A percentile compares a stretch with the other conserved stretches of the same genome.
phyloP scores from a whole-genome alignment of 176 grass and related monocot species.

The Eragrostis nindensis region DNA sequence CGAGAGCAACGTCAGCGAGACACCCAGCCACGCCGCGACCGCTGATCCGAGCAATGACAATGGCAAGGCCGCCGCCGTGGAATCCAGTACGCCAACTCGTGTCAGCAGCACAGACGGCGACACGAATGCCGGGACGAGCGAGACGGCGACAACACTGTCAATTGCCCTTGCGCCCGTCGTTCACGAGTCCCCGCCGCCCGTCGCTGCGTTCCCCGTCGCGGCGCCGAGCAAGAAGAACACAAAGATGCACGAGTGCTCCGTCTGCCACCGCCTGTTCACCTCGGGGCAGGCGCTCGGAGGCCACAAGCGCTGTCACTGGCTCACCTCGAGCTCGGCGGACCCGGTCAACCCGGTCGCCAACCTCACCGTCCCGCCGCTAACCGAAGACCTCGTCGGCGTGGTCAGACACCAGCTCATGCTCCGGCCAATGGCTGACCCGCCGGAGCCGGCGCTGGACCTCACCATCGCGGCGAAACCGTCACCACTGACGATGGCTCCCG shows the following conservation, averaged over 20 bases:
- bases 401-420: constrained; percentile 46
- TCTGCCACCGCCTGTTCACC: constrained; percentile 87
- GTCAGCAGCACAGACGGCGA: neutral
- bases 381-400: constrained; percentile 27
- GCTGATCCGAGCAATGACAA: neutral
- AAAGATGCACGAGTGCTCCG: constrained; percentile 89
- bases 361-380: constrained; percentile 32
- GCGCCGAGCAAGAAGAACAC: constrained; percentile 66
- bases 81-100: neutral
- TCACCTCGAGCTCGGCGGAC: constrained; percentile 56
- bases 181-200: neutral
- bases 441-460: constrained; percentile 51
- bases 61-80: neutral
- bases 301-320: constrained; percentile 95
- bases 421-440: constrained; percentile 42
- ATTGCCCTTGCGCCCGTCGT: constrained; percentile 47
- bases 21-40: neutral
- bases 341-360: constrained; percentile 7
- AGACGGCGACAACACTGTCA: constrained; percentile 8
- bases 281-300: constrained; percentile 91
- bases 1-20: constrained; percentile 19
- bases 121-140: constrained; percentile 13
- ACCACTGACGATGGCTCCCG: neutral
- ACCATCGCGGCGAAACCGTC: constrained; percentile 42
- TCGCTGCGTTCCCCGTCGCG: neutral